phyloP scores from a whole-genome alignment of 73 alveolate species.

The Stentor coeruleus region DNA sequence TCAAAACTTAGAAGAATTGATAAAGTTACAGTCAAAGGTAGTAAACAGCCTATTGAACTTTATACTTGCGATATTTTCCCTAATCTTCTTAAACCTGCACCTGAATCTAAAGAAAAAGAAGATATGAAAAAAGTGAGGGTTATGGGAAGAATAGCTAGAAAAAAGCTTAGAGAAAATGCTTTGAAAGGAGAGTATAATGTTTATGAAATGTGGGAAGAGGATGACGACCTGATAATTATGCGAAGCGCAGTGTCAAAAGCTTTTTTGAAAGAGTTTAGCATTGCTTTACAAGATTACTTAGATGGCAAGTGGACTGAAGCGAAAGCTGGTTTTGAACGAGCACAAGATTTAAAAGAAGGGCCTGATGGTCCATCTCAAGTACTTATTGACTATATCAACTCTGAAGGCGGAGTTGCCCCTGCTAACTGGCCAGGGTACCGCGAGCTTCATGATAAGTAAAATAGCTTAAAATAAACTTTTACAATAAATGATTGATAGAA shows the following conservation, averaged over 20 bases:
- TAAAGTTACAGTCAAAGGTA: slow-evolving; percentile 63
- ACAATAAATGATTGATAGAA: too few relatives aligned
- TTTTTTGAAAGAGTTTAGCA: slow-evolving; percentile 24
- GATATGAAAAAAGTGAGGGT: neutral
- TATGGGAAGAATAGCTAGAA: neutral
- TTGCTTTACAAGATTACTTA: slow-evolving; percentile 40
- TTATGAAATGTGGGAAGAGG: slow-evolving; percentile 13
- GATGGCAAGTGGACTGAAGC: slow-evolving; percentile 52
- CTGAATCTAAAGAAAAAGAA: slow-evolving; percentile 31
- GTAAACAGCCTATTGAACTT: slow-evolving; percentile 49
- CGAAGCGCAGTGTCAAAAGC: neutral
- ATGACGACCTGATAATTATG: slow-evolving; percentile 34
- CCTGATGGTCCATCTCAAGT: slow-evolving; percentile 76
- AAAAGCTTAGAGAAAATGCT: slow-evolving; percentile 31
- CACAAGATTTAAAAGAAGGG: slow-evolving; percentile 40
- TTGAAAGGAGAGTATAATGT: slow-evolving; percentile 30
- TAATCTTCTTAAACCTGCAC: slow-evolving; percentile 33
- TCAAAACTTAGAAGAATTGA: slow-evolving; percentile 55
- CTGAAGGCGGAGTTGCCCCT: slow-evolving; percentile 63
- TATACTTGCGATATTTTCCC: slow-evolving; percentile 57
- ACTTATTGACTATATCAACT: slow-evolving; percentile 53
- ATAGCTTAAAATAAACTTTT: too few relatives aligned
- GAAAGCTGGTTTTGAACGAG: slow-evolving; percentile 35
- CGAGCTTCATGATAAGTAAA: slow-evolving; percentile 75
- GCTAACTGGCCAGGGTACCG: slow-evolving; percentile 83